Percentiles rank a stretch among this genome's conserved stretches.
Conservation (phyloP, 257 asterid genomes). For the Solanum bulbocastanum region DNA sequence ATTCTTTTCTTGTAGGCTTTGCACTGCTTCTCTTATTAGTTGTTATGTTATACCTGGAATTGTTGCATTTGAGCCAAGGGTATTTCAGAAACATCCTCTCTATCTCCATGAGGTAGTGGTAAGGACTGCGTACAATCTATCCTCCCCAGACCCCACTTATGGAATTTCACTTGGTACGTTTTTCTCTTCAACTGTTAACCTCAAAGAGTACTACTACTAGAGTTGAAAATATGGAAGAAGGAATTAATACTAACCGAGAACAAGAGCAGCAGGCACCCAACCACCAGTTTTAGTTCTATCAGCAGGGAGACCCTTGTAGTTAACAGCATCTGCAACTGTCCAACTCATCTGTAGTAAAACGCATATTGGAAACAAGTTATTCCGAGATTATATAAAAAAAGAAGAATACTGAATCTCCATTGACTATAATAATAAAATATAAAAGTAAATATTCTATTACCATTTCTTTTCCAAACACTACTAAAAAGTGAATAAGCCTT, state of each 20-base stretch:
- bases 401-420: neutral
- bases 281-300: constrained; percentile 77
- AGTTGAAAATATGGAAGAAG: neutral
- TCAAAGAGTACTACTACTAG: neutral
- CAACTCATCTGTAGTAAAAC: constrained; percentile 16
- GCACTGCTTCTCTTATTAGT: neutral
- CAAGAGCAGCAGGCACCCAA: constrained; percentile 88
- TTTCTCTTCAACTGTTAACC: neutral
- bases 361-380: neutral
- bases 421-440: neutral
- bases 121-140: neutral
- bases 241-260: constrained; percentile 46
- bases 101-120: neutral
- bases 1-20: neutral
- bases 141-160: neutral
- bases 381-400: neutral
- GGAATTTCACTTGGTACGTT: neutral
- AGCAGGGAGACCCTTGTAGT: constrained; percentile 73
- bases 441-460: neutral
- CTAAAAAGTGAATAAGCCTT: neutral
- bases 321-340: constrained; percentile 64
- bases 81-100: neutral
- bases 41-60: neutral
- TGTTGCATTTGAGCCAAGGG: neutral
- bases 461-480: neutral